Percentiles rank a stretch among this genome's conserved stretches.
These are phyloP conservation scores for Pestalotiopsis fici DNA, from an alignment of 2,329 filamentous ascomycete species.

Conservation along the genomic window DNA sequence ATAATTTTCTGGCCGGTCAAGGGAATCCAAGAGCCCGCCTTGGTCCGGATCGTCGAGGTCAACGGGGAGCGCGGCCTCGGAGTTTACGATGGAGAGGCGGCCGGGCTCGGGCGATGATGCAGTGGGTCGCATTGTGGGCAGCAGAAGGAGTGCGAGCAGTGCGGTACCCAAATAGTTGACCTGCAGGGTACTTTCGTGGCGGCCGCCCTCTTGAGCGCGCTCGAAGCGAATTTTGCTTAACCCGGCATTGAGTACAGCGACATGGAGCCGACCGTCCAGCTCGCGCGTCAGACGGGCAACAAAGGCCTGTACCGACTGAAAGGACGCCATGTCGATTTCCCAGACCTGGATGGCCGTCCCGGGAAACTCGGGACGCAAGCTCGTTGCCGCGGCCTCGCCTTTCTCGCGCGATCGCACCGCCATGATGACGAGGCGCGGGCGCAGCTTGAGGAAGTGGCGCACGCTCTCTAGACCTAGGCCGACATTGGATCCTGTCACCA, in stretches of 20 bases:
- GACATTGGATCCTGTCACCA: conserved; percentile 34
- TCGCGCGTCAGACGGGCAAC: conserved; percentile 20
- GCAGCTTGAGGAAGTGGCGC: conserved; percentile 31
- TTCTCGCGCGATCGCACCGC: conserved; percentile 32
- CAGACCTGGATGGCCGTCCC: conserved; percentile 35
- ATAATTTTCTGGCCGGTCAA: neutral
- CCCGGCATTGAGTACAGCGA: conserved; percentile 28
- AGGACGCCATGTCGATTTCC: conserved; percentile 36
- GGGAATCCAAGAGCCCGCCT: neutral
- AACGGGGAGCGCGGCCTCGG: conserved; percentile 7
- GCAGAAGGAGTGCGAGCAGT: conserved; percentile 15
- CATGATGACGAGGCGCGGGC: conserved; percentile 33
- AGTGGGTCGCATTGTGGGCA: conserved; percentile 13
- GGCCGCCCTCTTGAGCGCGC: neutral
- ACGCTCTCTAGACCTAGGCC: conserved; percentile 34
- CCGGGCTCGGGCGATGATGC: neutral
- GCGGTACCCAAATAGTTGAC: conserved; percentile 21
- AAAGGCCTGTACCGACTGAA: conserved; percentile 35
- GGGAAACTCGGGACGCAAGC: conserved; percentile 24
- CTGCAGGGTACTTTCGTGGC: conserved; percentile 16
- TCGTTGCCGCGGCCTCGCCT: conserved; percentile 31
- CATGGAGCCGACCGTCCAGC: conserved; percentile 18
- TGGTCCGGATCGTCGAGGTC: neutral
- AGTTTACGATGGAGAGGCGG: conserved; percentile 11
- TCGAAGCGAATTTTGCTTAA: neutral